Conservation (phyloP, 495 filamentous ascomycete genomes). For the Hypoxylon fuscum region DNA sequence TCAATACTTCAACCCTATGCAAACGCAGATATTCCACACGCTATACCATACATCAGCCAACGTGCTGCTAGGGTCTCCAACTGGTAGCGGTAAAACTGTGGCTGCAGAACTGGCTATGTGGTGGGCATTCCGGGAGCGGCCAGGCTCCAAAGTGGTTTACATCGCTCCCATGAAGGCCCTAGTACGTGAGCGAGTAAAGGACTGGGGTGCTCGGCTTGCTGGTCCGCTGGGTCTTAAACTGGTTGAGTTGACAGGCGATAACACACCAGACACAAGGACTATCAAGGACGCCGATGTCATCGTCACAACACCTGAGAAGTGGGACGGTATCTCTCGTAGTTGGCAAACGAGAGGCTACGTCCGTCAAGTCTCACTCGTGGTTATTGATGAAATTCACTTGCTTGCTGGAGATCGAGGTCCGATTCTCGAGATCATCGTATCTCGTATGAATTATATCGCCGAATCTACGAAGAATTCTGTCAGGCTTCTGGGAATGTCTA, state of each 20-base stretch:
- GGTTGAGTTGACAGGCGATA: slow-evolving; percentile 97
- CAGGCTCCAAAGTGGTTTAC: slow-evolving; percentile 97
- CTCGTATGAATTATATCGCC: slow-evolving; percentile 99
- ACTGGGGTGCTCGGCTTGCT: slow-evolving; percentile 90
- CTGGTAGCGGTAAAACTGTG: slow-evolving; percentile 96
- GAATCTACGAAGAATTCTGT: slow-evolving; percentile 89
- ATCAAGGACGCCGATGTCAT: slow-evolving; percentile 97
- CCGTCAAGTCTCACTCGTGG: slow-evolving; percentile 91
- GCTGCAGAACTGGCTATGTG: slow-evolving; percentile 99
- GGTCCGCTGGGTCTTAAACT: slow-evolving; percentile 85
- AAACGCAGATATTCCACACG: slow-evolving; percentile 96
- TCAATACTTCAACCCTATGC: slow-evolving; percentile 98
- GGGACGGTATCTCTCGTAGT: slow-evolving; percentile 98
- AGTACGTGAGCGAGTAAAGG: slow-evolving; percentile 93
- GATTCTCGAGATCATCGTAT: slow-evolving; percentile 99
- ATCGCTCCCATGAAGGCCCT: slow-evolving; percentile 99
- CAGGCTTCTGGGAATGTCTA: slow-evolving; percentile 95
- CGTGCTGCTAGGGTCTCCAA: slow-evolving; percentile 95
- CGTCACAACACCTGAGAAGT: slow-evolving; percentile 98
- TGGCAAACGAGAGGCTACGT: slow-evolving; percentile 98
- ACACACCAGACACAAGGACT: slow-evolving; percentile 94
- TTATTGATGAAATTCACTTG: slow-evolving; percentile 98
- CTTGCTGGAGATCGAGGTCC: slow-evolving; percentile 95
- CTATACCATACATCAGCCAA: slow-evolving; percentile 92
- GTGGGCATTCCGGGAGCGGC: slow-evolving; percentile 97